Conservation (phyloP, 768 basidiomycete species). For the Russula compacta region DNA sequence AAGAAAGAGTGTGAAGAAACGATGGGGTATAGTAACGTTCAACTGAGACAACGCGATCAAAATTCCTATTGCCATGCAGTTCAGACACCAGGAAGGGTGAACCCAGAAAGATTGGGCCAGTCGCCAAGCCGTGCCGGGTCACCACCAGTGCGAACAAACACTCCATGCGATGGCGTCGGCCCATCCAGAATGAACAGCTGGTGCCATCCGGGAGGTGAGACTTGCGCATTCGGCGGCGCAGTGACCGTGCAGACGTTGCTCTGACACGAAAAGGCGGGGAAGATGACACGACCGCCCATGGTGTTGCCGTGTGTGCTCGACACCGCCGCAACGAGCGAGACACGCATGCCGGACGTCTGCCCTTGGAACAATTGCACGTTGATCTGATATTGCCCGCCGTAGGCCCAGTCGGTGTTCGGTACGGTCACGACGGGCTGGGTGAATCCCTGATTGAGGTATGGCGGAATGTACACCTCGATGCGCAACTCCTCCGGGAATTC, state of each 20-base stretch:
- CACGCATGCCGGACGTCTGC: constrained; percentile 35
- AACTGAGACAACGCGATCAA: background rate
- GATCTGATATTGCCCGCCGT: constrained; percentile 45
- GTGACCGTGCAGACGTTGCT: constrained; percentile 70
- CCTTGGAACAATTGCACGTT: constrained; percentile 33
- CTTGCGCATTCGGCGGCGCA: constrained; percentile 58
- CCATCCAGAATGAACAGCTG: constrained; percentile 72
- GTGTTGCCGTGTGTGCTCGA: constrained; percentile 73
- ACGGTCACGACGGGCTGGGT: constrained; percentile 55
- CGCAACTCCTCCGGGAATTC: constrained; percentile 71
- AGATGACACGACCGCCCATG: constrained; percentile 64
- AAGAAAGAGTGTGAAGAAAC: background rate
- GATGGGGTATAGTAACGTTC: background rate
- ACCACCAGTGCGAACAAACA: constrained; percentile 71
- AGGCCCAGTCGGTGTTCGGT: constrained; percentile 51
- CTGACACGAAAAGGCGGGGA: constrained; percentile 60
- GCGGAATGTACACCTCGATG: constrained; percentile 75
- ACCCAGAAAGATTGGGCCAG: constrained; percentile 65
- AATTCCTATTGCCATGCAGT: constrained; percentile 40
- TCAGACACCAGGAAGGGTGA: constrained; percentile 53
- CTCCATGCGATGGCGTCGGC: constrained; percentile 65
- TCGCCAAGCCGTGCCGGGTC: constrained; percentile 65
- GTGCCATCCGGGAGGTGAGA: constrained; percentile 71
- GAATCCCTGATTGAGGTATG: constrained; percentile 62
- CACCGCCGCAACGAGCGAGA: constrained; percentile 62